Evolutionary conservation across 2,329 filamentous ascomycete genomes (phyloP).

Genomic region (Fusarium robinianum): DNA sequence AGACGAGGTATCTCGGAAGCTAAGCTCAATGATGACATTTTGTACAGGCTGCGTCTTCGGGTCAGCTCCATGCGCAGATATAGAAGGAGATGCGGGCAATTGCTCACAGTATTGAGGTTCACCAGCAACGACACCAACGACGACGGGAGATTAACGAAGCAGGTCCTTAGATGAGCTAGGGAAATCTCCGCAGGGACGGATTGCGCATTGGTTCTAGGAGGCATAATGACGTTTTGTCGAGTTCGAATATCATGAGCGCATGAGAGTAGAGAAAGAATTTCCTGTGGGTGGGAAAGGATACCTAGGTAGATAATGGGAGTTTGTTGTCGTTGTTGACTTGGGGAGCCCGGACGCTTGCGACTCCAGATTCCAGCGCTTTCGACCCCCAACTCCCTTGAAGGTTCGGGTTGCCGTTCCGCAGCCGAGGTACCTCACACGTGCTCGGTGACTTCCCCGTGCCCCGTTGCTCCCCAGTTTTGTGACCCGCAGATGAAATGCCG

Average conservation of each 20-base stretch:
- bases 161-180: conserved; percentile 87
- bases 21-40: conserved; percentile 94
- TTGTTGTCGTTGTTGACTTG: too few relatives aligned
- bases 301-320: too few relatives aligned
- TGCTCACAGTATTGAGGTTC: conserved; percentile 83
- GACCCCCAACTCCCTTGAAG: too few relatives aligned
- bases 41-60: conserved; percentile 70
- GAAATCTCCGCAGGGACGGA: conserved; percentile 81
- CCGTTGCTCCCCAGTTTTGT: conserved; percentile 11
- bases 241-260: conserved; percentile 11
- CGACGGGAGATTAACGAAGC: conserved; percentile 88
- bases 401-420: conserved; percentile 28
- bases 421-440: conserved; percentile 46
- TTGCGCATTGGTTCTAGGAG: conserved; percentile 58
- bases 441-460: conserved; percentile 36
- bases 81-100: background rate
- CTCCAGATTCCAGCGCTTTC: too few relatives aligned
- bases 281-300: too few relatives aligned
- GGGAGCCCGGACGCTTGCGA: conserved; percentile 19
- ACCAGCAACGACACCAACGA: conserved; percentile 83
- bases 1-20: conserved; percentile 63
- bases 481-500: background rate
- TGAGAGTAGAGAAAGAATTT: too few relatives aligned
- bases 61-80: conserved; percentile 14
- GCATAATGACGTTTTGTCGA: conserved; percentile 47